Conservation (phyloP, 352 stramenopile genomes). For the Phytophthora palmivora region DNA sequence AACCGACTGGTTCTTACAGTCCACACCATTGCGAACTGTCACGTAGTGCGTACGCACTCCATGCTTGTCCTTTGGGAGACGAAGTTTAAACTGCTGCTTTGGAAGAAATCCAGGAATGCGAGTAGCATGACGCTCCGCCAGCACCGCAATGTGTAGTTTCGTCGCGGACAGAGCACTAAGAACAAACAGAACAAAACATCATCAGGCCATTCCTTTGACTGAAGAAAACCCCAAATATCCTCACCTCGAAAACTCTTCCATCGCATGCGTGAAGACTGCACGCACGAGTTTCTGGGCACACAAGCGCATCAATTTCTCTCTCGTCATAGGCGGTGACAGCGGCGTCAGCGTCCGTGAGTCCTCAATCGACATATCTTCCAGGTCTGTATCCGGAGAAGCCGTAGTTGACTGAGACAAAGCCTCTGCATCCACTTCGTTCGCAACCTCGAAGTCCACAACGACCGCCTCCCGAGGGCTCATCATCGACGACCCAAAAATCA, state of each 20-base stretch:
- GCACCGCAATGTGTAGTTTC: slow-evolving; percentile 59
- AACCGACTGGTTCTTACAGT: slow-evolving; percentile 4
- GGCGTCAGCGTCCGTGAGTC: slow-evolving; percentile 4
- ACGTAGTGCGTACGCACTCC: slow-evolving; percentile 33
- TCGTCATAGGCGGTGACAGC: slow-evolving; percentile 20
- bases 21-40: slow-evolving; percentile 20
- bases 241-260: slow-evolving; percentile 51
- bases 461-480: slow-evolving; percentile 62
- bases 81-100: slow-evolving; percentile 67
- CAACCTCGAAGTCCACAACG: slow-evolving; percentile 53
- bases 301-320: slow-evolving; percentile 46
- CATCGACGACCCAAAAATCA: slow-evolving; percentile 67
- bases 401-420: background rate
- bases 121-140: slow-evolving; percentile 40
- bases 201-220: background rate
- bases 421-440: background rate
- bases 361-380: slow-evolving; percentile 23
- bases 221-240: background rate
- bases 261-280: slow-evolving; percentile 43
- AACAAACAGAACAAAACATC: background rate
- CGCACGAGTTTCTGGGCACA: slow-evolving; percentile 77
- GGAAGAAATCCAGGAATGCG: slow-evolving; percentile 61
- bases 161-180: slow-evolving; percentile 52
- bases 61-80: slow-evolving; percentile 49
- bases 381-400: slow-evolving; percentile 18